Percentiles rank a stretch among this genome's conserved stretches.
Conservation (phyloP, 495 filamentous ascomycete species). For the Clavariopsis aquatica region DNA sequence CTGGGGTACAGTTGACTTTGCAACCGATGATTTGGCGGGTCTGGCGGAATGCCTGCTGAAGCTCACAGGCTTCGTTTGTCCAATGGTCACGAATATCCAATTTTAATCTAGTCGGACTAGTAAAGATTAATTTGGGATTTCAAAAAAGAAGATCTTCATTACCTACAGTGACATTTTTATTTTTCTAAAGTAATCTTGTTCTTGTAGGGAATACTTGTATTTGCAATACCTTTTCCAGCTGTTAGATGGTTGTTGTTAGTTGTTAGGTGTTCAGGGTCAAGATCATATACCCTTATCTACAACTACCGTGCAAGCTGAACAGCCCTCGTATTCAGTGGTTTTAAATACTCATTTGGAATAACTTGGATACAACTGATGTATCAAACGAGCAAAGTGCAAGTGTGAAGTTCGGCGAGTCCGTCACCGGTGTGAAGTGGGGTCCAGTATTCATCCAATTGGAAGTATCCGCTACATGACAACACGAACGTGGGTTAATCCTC, state of each 20-base stretch:
- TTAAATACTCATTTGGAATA: neutral
- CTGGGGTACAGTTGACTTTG: constrained; percentile 12
- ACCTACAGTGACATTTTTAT: constrained; percentile 21
- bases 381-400: neutral
- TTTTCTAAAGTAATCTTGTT: too few species aligned
- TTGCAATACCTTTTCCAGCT: too few species aligned
- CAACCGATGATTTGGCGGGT: constrained; percentile 11
- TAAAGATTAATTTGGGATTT: neutral
- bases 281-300: too few species aligned
- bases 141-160: neutral
- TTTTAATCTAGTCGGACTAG: constrained; percentile 18
- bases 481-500: neutral
- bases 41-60: constrained; percentile 11
- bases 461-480: neutral
- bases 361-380: neutral
- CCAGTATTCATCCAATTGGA: neutral
- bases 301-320: neutral
- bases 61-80: constrained; percentile 14
- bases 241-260: neutral
- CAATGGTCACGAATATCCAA: constrained; percentile 25
- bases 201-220: too few species aligned
- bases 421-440: neutral
- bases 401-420: neutral
- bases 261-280: too few species aligned
- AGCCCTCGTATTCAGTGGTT: neutral